Evolutionary conservation across 139 green algal genomes (phyloP), one percentile per base, ranked within the genome.

Genomic region (Ettlia oleoabundans): DNA sequence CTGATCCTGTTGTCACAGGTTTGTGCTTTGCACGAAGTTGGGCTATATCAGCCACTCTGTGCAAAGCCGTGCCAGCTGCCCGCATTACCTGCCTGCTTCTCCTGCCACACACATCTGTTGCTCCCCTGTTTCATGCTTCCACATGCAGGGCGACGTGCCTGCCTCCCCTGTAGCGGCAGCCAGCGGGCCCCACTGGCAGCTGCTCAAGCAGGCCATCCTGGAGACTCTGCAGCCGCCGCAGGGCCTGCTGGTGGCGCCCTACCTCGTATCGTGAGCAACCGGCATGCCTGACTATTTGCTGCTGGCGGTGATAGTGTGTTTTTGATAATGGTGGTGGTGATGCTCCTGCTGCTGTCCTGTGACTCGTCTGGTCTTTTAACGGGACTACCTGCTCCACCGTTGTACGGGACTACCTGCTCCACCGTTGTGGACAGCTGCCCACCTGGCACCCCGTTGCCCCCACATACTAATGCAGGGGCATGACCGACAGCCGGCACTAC

Each of bases 121-220:
- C 13, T 43, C 66, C n/a, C 13, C 28, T 22, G n/a, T 41, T 6
- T 6, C 53, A 53, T 52, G 15, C 53, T 2, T 15, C 30, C 58
- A 21, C 13, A 58, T 10, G 47, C 47, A 58, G 47, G 47, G 47
- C n/a, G n/a, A n/a, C n/a, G 35, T 33, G 6, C 24, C 33, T 5
- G 47, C 72, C 4, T 24, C 75, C 18, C 58, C 58, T 1, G 89
- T 94, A 21, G 88, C 90, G 3, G 40, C 66, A 22, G 22, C 72
- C 2, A 13, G 67, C 40, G 84, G 85, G 30, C 83, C 68, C 6
- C 76, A 87, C 66, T 95, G 90, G 69, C 55, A 71, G 2, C 58
- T 91, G 47, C 37, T 95, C 10, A 69, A 37, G 37, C 33, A 53
- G 8, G 85, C 88, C 24, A 67, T 94, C 38, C 81, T 90, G 70